Evolutionary conservation across 306 rosid genomes (phyloP), one percentile per base, ranked within the genome.

Genomic region (Trifolium dubium): DNA sequence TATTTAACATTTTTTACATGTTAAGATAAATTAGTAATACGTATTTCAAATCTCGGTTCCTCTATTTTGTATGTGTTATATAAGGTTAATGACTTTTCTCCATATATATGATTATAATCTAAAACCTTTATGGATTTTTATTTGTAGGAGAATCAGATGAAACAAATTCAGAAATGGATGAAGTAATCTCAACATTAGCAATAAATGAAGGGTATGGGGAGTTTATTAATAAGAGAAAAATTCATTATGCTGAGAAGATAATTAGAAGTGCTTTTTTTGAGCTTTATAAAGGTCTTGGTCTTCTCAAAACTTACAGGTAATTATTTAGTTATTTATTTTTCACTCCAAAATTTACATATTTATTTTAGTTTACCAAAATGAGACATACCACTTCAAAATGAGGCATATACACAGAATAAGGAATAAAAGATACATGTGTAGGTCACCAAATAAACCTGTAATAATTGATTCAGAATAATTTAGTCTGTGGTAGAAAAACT

Each of bases 281-380:
- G 83, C 96, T 92, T 78, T 94, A 92, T 65, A 89, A 81, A 85
- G 92, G 84, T 39, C 96, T 94, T 66, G 85, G 78, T 49, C 85
- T 92, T 12, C 95, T 92, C 30, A 90, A 78, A 83, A 88, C 88
- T 35, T 94, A 89, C 88, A 94, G 99, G 97, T 93, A 49, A 44
- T 29, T n/a, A n/a, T n/a, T n/a, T n/a, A n/a, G n/a, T n/a, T n/a
- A n/a, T n/a, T n/a, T n/a, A n/a, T n/a, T n/a, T n/a, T n/a, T n/a
- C n/a, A n/a, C n/a, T n/a, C n/a, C n/a, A n/a, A n/a, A n/a, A n/a
- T n/a, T n/a, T n/a, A n/a, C n/a, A n/a, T n/a, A n/a, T n/a, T n/a
- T n/a, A n/a, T n/a, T n/a, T n/a, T n/a, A n/a, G n/a, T n/a, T n/a
- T n/a, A n/a, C n/a, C n/a, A n/a, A n/a, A n/a, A n/a, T n/a, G n/a